phyloP scores from a whole-genome alignment of 805 yeast species.

The Lachancea lanzarotensis region DNA sequence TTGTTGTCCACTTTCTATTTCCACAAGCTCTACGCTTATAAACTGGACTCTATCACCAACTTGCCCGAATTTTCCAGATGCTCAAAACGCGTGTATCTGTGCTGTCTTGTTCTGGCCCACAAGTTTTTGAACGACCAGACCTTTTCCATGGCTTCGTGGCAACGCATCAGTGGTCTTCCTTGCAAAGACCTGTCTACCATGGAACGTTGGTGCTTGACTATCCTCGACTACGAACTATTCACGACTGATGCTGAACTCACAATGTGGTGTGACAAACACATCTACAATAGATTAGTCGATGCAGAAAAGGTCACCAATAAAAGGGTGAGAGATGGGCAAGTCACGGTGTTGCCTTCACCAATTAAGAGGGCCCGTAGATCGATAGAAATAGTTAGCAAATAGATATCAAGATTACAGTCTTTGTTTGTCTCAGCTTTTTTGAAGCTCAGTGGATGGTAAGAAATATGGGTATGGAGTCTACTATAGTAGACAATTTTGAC shows the following conservation, averaged over 20 bases:
- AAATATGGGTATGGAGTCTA: neutral
- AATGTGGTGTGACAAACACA: neutral
- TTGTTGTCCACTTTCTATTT: slow-evolving; percentile 19
- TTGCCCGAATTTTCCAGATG: slow-evolving; percentile 24
- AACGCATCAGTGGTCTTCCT: slow-evolving; percentile 20
- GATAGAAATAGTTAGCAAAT: neutral
- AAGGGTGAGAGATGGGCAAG: slow-evolving; percentile 1
- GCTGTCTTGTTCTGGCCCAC: slow-evolving; percentile 23
- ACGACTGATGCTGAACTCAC: neutral
- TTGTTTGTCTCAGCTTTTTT: too few relatives aligned
- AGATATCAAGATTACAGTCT: neutral
- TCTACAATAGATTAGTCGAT: neutral
- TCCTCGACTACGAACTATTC: slow-evolving; percentile 15
- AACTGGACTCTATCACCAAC: slow-evolving; percentile 8
- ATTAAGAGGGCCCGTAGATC: neutral
- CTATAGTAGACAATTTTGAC: neutral
- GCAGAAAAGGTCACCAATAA: neutral
- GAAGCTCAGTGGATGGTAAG: too few relatives aligned
- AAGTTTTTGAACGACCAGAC: slow-evolving; percentile 25
- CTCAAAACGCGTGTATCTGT: slow-evolving; percentile 21
- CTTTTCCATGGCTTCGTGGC: slow-evolving; percentile 25
- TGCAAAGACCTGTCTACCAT: slow-evolving; percentile 15
- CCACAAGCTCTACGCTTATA: slow-evolving; percentile 11
- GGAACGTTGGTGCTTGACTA: slow-evolving; percentile 26
- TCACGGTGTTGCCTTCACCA: neutral